Evolutionary conservation across 2,329 filamentous ascomycete genomes (phyloP), one percentile per base, ranked within the genome.

Genomic region (Lasiodiplodia gonubiensis): DNA sequence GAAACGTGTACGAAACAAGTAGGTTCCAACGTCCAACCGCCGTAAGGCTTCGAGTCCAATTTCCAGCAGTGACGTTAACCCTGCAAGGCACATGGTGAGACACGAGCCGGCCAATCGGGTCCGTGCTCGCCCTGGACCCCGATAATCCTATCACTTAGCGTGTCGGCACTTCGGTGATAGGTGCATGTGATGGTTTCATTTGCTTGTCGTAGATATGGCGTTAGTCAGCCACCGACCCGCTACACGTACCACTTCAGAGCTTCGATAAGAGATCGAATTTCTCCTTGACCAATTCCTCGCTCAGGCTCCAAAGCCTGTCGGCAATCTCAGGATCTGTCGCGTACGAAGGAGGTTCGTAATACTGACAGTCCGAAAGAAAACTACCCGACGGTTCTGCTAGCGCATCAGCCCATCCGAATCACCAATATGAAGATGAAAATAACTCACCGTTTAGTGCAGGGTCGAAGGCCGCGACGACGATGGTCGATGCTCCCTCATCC

Each of bases 261-360:
- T 51, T 63, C 59, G 59, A 21, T n/a, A 30, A 77, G 49, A 72
- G 76, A 10, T 68, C 33, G 54, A 77, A 76, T 12, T 69, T 71
- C 57, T 77, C 64, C 10, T 72, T 73, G 2, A 77, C 74, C 12
- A 77, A 64, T 66, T 73, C 69, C 70, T 77, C 74, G 48, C 76
- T 77, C 70, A 77, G 64, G 60, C 73, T 70, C 75, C 76, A 78
- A 35, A 77, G 61, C 53, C 69, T 74, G 66, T 77, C 75, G 12
- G 67, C 70, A 57, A 75, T 70, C 14, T 70, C 72, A 7, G 69
- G 67, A 6, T 71, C 72, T 35, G 61, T 71, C 14, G 73, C 75
- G 2, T 71, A 74, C 1, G 71, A 52, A 51, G 71, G 55, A 27
- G 74, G 33, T 18, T 51, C 63, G 8, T 70, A 69, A 8, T 74